Evolutionary conservation across 805 yeast genomes (phyloP), one percentile per base, ranked within the genome.

Genomic region (Zygotorulaspora sp.): DNA sequence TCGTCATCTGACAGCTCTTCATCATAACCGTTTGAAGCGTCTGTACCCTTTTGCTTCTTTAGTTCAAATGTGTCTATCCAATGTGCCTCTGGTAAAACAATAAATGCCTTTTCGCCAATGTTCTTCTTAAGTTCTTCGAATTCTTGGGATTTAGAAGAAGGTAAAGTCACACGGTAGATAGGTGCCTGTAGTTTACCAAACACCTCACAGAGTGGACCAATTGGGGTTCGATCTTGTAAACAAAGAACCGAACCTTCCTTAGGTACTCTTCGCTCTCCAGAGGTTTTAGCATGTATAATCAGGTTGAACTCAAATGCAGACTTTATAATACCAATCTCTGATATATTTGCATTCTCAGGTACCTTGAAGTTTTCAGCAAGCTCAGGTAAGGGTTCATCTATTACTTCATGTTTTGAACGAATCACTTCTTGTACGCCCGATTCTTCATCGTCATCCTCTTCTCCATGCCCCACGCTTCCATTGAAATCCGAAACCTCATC

Each of bases 1-100:
- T 92, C 97, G 20, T 84, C 94, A 49, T 80, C 88, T 0, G 96
- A 87, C 20, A 90, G 63, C 54, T 92, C 98, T 63, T 92, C 97
- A 60, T 92, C 98, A 57, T 86, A 83, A 59, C 86, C 80, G 52
- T 92, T 92, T 53, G 95, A 83, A 0, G 98, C 98, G 65, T 92
- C 98, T 1, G 88, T 81, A 16, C 97, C 98, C 53, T 82, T 89
- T 13, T 79, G 41, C 15, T 71, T 65, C 50, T 78, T 84, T 38
- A 89, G 71, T 16, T 75, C 65, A 35, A 82, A 83, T 0, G 97
- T 90, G 46, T 79, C 77, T 6, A 83, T 68, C 62, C 88, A 90
- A 38, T 82, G 74, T 0, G 96, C 82, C 24, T 77, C 83, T 2
- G 88, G 81, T 2, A 84, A 92, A 5, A 89, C 90, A 49, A 83